phyloP scores from a whole-genome alignment of 192 early-diverging fungal genomes.

The Anaeromyces robustus region DNA sequence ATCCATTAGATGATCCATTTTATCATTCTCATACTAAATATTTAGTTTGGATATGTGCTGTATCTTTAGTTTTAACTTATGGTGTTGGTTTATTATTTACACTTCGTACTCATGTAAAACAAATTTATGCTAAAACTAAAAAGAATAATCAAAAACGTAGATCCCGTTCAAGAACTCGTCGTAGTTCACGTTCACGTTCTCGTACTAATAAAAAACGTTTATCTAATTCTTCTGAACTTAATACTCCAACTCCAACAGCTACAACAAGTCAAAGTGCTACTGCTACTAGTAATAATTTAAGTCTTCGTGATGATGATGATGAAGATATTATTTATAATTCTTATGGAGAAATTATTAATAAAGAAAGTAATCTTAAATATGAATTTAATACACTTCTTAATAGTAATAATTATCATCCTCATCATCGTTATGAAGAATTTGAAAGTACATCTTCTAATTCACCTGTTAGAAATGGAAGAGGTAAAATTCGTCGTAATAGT shows the following conservation, averaged over 20 bases:
- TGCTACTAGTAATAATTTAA: constrained; percentile 18
- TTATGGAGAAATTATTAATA: neutral
- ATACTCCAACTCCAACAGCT: constrained; percentile 2
- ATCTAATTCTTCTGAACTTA: neutral
- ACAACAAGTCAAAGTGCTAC: constrained; percentile 6
- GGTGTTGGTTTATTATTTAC: constrained; percentile 83
- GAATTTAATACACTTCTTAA: neutral
- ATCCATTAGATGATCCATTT: constrained; percentile 61
- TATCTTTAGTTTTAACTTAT: constrained; percentile 61
- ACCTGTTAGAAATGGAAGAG: no score
- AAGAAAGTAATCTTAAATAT: neutral
- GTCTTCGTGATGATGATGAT: constrained; percentile 29
- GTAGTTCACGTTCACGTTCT: neutral
- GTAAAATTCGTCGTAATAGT: no score
- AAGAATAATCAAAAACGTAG: neutral
- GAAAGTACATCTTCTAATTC: no score
- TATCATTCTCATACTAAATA: constrained; percentile 63
- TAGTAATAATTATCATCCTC: neutral
- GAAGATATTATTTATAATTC: neutral
- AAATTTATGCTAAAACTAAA: constrained; percentile 33
- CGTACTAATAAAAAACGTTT: neutral
- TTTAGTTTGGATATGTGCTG: constrained; percentile 75
- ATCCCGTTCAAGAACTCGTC: neutral
- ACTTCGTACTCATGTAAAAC: constrained; percentile 75
- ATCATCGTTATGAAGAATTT: neutral